phyloP scores from a whole-genome alignment of 108 stramenopile genomes.

The Cyclotella choctawhatcheeana region DNA sequence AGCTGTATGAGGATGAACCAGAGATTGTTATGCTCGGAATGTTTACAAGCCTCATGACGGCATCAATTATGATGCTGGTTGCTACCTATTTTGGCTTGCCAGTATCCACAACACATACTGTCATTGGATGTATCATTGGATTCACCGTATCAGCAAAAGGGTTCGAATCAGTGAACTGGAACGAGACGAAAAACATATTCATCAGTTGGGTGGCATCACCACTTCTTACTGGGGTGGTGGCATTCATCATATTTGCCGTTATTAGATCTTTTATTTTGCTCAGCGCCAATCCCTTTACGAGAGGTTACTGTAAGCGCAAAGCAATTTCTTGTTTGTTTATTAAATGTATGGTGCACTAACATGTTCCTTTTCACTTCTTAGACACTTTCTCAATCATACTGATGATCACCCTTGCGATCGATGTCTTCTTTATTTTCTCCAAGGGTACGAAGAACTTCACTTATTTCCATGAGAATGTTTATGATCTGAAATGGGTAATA shows the following conservation, averaged over 20 bases:
- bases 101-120: conserved; percentile 35
- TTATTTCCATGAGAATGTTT: conserved; percentile 36
- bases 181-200: conserved; percentile 39
- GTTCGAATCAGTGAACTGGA: conserved; percentile 50
- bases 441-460: conserved; percentile 51
- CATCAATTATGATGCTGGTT: conserved; percentile 36
- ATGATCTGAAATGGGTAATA: conserved; percentile 24
- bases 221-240: conserved; percentile 44
- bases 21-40: conserved; percentile 61
- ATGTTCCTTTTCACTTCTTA: too few species aligned
- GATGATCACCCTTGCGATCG: conserved; percentile 39
- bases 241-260: conserved; percentile 39
- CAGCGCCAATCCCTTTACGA: conserved; percentile 38
- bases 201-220: conserved; percentile 65
- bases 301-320: too few species aligned
- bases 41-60: conserved; percentile 57
- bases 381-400: conserved; percentile 61
- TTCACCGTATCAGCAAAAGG: conserved; percentile 30
- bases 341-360: too few species aligned
- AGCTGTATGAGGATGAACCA: conserved; percentile 52
- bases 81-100: conserved; percentile 36
- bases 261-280: conserved; percentile 26
- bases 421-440: conserved; percentile 59
- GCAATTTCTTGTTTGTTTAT: too few species aligned
- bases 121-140: conserved; percentile 31